Evolutionary conservation across 331 rosid species (phyloP).

Genomic region (Pyracantha coccinea): DNA sequence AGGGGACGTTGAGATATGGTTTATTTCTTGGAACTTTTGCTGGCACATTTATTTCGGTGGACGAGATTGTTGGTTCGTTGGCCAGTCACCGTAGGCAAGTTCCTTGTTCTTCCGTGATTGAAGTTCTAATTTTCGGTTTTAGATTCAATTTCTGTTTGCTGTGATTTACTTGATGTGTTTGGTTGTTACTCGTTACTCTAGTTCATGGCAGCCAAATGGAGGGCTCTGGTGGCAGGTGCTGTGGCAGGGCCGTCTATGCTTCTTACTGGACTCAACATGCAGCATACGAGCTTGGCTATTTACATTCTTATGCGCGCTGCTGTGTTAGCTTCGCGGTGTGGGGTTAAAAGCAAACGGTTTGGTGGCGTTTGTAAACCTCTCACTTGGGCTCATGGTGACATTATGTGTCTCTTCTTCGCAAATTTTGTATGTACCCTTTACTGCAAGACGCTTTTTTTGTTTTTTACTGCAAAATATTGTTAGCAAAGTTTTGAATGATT

Average conservation of each 20-base stretch:
- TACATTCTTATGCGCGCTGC: conserved; percentile 96
- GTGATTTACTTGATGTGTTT: conserved; percentile 16
- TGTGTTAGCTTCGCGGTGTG: conserved; percentile 90
- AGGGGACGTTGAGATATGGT: conserved; percentile 93
- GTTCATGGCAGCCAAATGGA: conserved; percentile 94
- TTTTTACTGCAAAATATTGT: not conserved
- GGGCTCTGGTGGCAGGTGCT: conserved; percentile 86
- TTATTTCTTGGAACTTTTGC: conserved; percentile 86
- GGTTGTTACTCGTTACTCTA: conserved; percentile 16
- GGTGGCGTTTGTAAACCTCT: conserved; percentile 88
- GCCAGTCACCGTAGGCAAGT: conserved; percentile 90
- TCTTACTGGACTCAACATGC: conserved; percentile 73
- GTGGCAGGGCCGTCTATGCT: conserved; percentile 92
- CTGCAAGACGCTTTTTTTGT: not conserved
- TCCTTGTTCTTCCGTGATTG: conserved; percentile 15
- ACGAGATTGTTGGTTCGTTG: conserved; percentile 62
- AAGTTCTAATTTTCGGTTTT: not conserved
- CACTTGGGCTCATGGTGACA: conserved; percentile 94
- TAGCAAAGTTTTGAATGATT: not conserved
- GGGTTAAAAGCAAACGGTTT: conserved; percentile 84
- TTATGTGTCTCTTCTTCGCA: conserved; percentile 95
- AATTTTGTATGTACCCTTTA: conserved; percentile 50
- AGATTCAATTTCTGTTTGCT: not conserved
- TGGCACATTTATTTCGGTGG: conserved; percentile 80
- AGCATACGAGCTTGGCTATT: conserved; percentile 83